Percentiles rank a stretch among this genome's conserved stretches.
Conservation (phyloP, 2,329 filamentous ascomycete genomes). For the Diaporthe batatas region DNA sequence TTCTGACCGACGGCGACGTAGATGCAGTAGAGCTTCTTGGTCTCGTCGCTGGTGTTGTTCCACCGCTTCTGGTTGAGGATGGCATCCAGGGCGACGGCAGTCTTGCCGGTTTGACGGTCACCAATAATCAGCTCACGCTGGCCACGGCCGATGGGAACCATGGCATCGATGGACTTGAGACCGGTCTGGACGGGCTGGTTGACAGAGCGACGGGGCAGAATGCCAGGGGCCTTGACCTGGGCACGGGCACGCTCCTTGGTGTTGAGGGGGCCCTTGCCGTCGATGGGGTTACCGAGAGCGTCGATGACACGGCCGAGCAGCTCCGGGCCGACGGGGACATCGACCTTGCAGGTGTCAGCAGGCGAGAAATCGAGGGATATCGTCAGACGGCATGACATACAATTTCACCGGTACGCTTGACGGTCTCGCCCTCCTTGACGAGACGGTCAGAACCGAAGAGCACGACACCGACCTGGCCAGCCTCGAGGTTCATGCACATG, state of each 20-base stretch:
- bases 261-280: constrained; percentile 98
- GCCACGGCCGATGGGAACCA: constrained; percentile 99
- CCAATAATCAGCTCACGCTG: constrained; percentile 99
- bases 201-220: constrained; percentile 96
- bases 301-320: constrained; percentile 98
- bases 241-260: constrained; percentile 93
- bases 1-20: constrained; percentile 99
- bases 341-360: constrained; percentile 75
- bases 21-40: constrained; percentile 99
- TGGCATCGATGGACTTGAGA: constrained; percentile 98
- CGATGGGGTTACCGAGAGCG: constrained; percentile 98
- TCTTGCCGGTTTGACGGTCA: constrained; percentile 99
- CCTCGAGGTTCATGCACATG: constrained; percentile 99
- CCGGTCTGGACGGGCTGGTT: constrained; percentile 99
- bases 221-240: constrained; percentile 98
- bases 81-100: constrained; percentile 95
- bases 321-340: constrained; percentile 92
- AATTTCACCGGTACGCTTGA: constrained; percentile 99
- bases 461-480: constrained; percentile 99
- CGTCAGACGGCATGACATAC: constrained; percentile 68
- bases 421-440: constrained; percentile 98
- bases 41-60: constrained; percentile 89
- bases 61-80: constrained; percentile 99
- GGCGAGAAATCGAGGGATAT: not conserved
- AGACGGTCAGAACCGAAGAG: constrained; percentile 99